Evolutionary conservation across 2,329 filamentous ascomycete genomes (phyloP).

Genomic region (Chaetomiaceae sp.): DNA sequence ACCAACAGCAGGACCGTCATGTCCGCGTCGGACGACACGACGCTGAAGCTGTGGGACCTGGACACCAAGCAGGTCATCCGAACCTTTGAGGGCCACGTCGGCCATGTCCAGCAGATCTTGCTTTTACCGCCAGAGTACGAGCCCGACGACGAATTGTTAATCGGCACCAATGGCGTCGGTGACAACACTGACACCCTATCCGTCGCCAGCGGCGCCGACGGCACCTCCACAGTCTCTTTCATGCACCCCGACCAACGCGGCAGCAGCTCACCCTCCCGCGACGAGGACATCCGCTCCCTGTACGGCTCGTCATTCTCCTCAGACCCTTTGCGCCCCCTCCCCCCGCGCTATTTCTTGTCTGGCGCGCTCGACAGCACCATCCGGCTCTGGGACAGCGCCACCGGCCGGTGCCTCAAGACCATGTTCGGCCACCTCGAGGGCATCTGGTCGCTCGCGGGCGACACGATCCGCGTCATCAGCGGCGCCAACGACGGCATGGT

Average conservation of each 20-base stretch:
- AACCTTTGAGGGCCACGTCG: conserved; percentile 82
- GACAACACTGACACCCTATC: conserved; percentile 53
- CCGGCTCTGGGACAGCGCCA: conserved; percentile 83
- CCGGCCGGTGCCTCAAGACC: conserved; percentile 77
- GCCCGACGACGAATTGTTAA: conserved; percentile 62
- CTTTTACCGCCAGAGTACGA: conserved; percentile 84
- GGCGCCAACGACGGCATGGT: conserved; percentile 92
- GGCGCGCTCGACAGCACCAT: conserved; percentile 89
- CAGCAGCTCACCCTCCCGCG: conserved; percentile 21
- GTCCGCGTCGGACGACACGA: conserved; percentile 90
- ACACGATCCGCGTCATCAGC: conserved; percentile 81
- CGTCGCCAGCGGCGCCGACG: conserved; percentile 44
- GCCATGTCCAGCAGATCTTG: conserved; percentile 89
- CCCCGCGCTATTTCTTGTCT: conserved; percentile 88
- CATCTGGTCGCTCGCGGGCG: conserved; percentile 87
- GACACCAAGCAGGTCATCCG: conserved; percentile 75
- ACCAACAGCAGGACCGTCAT: conserved; percentile 77
- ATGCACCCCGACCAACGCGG: conserved; percentile 19
- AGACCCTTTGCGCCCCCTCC: conserved; percentile 61
- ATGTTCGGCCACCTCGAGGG: conserved; percentile 98
- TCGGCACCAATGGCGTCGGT: conserved; percentile 35
- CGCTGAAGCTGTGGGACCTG: conserved; percentile 87
- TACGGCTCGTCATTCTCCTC: conserved; percentile 61
- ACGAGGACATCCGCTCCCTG: conserved; percentile 45
- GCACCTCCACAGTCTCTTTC: conserved; percentile 31